These are phyloP conservation scores for Amanita thiersii DNA, from an alignment of 768 basidiomycete species.

Conservation along the genomic window DNA sequence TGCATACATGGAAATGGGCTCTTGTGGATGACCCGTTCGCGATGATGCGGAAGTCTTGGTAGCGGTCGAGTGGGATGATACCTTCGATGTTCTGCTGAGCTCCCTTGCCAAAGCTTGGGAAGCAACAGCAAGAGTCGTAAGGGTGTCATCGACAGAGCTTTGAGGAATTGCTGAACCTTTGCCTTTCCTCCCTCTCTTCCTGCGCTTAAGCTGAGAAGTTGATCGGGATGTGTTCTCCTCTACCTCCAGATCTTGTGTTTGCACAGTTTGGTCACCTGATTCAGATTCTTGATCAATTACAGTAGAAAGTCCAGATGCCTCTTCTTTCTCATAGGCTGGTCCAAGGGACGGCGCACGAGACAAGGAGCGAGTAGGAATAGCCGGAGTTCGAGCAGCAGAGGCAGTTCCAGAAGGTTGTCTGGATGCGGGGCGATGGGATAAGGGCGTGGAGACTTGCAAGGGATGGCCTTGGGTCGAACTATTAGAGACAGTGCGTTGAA, in stretches of 20 bases:
- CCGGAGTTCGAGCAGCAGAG: slow-evolving; percentile 41
- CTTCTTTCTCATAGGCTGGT: slow-evolving; percentile 37
- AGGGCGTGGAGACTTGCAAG: slow-evolving; percentile 51
- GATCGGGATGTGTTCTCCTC: slow-evolving; percentile 39
- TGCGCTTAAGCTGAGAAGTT: slow-evolving; percentile 67
- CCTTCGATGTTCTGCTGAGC: slow-evolving; percentile 59
- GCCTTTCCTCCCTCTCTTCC: slow-evolving; percentile 84
- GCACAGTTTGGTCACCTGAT: slow-evolving; percentile 24
- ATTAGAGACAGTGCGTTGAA: slow-evolving; percentile 54
- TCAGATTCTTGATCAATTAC: slow-evolving; percentile 46
- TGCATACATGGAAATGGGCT: slow-evolving; percentile 39
- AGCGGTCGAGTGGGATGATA: slow-evolving; percentile 28
- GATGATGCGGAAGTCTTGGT: slow-evolving; percentile 20
- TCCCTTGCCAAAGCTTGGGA: slow-evolving; percentile 81
- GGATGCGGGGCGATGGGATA: slow-evolving; percentile 66
- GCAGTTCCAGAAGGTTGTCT: slow-evolving; percentile 47
- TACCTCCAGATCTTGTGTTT: slow-evolving; percentile 12
- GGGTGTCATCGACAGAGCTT: slow-evolving; percentile 40
- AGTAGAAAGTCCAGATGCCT: slow-evolving; percentile 39
- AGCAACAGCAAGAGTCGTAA: slow-evolving; percentile 67
- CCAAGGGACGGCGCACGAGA: slow-evolving; percentile 60
- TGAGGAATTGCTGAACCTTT: slow-evolving; percentile 43
- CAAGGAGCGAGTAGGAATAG: slow-evolving; percentile 43
- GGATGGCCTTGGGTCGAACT: slow-evolving; percentile 60
- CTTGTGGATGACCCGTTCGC: slow-evolving; percentile 23